These are phyloP conservation scores for Lyophyllum shimeji DNA, from an alignment of 768 basidiomycete genomes.

Conservation along the genomic window DNA sequence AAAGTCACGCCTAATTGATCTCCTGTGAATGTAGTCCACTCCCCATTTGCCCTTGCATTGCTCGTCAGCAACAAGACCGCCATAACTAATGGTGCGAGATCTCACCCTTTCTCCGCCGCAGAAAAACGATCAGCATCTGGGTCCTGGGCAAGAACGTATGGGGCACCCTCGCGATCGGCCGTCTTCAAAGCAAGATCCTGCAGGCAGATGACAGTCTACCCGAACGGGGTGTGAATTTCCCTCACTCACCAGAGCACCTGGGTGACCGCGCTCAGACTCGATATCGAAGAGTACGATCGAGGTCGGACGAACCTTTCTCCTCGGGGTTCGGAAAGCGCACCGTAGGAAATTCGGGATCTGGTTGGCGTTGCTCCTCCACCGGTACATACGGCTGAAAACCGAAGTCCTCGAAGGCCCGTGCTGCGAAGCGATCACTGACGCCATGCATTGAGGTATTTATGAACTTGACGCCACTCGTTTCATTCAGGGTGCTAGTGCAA, in stretches of 20 bases:
- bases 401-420: constrained; percentile 54
- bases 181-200: constrained; percentile 72
- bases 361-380: constrained; percentile 64
- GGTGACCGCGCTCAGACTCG: not conserved
- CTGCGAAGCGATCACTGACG: constrained; percentile 69
- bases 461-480: constrained; percentile 47
- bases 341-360: constrained; percentile 86
- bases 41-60: constrained; percentile 40
- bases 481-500: constrained; percentile 32
- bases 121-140: constrained; percentile 86
- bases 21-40: constrained; percentile 76
- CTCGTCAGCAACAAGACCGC: not conserved
- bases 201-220: not conserved
- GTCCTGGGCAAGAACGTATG: constrained; percentile 84
- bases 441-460: constrained; percentile 93
- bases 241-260: constrained; percentile 48
- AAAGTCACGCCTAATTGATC: constrained; percentile 74
- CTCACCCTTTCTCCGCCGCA: constrained; percentile 69
- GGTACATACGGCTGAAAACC: constrained; percentile 60
- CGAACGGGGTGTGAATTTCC: not conserved
- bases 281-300: not conserved
- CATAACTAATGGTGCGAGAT: not conserved
- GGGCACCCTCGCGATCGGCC: constrained; percentile 50
- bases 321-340: constrained; percentile 89
- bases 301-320: constrained; percentile 61